Percentiles rank a stretch among this genome's conserved stretches.
Conservation (phyloP, 805 yeast species). For the Ogataea methylovora region DNA sequence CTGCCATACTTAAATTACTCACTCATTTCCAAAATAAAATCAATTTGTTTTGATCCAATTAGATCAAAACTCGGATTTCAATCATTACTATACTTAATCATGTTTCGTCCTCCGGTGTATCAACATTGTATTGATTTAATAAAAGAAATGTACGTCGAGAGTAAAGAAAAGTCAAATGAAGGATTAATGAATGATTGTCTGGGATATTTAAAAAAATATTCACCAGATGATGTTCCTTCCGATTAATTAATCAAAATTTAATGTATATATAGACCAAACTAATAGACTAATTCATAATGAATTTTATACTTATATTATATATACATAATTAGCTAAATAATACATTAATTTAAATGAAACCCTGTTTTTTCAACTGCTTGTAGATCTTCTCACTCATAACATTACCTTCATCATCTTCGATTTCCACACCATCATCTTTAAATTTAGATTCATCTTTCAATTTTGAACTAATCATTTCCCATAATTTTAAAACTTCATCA, state of each 20-base stretch:
- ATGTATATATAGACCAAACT: background rate
- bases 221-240: no score
- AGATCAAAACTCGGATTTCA: slow-evolving; percentile 76
- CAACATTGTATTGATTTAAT: slow-evolving; percentile 42
- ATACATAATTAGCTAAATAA: background rate
- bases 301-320: background rate
- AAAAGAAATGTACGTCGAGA: slow-evolving; percentile 34
- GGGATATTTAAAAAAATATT: slow-evolving; percentile 40
- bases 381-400: slow-evolving; percentile 82
- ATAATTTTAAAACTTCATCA: slow-evolving; percentile 57
- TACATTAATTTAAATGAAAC: slow-evolving; percentile 20
- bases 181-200: slow-evolving; percentile 40
- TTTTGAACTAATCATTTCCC: slow-evolving; percentile 37
- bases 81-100: slow-evolving; percentile 71
- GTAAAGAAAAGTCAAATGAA: slow-evolving; percentile 30
- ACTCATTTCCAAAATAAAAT: slow-evolving; percentile 57
- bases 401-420: slow-evolving; percentile 90
- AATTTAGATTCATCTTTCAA: slow-evolving; percentile 30
- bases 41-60: slow-evolving; percentile 80
- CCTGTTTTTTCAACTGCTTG: slow-evolving; percentile 82
- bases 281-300: background rate
- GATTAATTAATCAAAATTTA: background rate
- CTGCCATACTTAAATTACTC: slow-evolving; percentile 65
- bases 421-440: slow-evolving; percentile 57
- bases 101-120: slow-evolving; percentile 86